Conservation (phyloP, 352 stramenopile genomes). For the Phytophthora tubulina region DNA sequence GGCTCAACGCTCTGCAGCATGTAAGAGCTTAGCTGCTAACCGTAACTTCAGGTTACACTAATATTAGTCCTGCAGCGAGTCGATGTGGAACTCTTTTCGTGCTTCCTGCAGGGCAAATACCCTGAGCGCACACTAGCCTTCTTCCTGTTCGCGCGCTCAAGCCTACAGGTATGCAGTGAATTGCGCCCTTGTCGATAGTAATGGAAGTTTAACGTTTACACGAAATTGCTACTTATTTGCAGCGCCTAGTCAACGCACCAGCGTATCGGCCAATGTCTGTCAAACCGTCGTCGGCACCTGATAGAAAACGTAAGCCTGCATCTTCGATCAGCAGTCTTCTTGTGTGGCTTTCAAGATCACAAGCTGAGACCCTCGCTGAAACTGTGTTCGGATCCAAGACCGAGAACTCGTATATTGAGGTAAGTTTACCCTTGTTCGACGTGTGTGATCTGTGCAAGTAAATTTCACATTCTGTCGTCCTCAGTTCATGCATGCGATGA, state of each 20-base stretch:
- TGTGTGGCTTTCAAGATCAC: conserved; percentile 62
- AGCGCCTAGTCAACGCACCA: conserved; percentile 37
- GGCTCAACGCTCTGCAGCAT: conserved; percentile 50
- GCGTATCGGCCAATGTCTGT: conserved; percentile 44
- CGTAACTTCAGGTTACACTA: background rate
- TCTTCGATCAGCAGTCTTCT: conserved; percentile 28
- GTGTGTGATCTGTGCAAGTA: background rate
- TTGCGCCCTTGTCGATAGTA: background rate
- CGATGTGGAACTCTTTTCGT: conserved; percentile 70
- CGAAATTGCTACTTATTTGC: background rate
- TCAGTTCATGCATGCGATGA: conserved; percentile 61
- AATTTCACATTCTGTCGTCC: conserved; percentile 9
- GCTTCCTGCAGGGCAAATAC: conserved; percentile 67
- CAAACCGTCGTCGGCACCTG: conserved; percentile 23
- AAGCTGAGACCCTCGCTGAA: conserved; percentile 54
- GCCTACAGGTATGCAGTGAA: conserved; percentile 46
- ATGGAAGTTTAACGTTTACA: background rate
- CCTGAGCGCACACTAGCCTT: conserved; percentile 57
- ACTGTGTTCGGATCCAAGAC: conserved; percentile 58
- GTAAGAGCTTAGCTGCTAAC: conserved; percentile 28
- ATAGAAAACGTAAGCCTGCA: conserved; percentile 35
- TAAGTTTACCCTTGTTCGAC: conserved; percentile 14
- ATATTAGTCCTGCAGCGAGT: conserved; percentile 35
- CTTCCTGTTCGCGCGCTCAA: conserved; percentile 60
- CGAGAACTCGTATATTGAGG: conserved; percentile 60